Conservation (phyloP, 345 rosid genomes). For the Heritiera fomes region DNA sequence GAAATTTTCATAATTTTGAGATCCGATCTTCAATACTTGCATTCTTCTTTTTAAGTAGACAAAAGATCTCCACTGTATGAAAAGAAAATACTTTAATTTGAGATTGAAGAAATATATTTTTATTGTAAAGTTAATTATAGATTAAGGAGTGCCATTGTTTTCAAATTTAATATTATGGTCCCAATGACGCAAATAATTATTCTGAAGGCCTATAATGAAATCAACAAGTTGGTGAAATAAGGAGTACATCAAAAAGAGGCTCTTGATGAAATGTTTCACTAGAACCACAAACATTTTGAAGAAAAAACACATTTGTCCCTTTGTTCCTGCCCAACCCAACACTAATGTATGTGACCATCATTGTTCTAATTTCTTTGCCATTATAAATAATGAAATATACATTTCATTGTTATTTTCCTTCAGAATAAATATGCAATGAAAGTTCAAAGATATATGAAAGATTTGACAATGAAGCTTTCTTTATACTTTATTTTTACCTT, state of each 20-base stretch:
- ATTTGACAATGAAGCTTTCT: neutral
- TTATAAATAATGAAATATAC: neutral
- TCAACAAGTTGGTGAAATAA: neutral
- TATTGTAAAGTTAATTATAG: no score
- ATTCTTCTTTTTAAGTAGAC: no score
- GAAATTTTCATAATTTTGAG: no score
- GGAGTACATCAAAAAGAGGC: neutral
- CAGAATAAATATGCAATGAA: neutral
- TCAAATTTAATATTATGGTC: constrained; percentile 7
- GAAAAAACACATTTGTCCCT: neutral
- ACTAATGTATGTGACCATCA: neutral
- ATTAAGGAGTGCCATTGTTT: neutral
- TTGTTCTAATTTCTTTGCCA: constrained; percentile 1
- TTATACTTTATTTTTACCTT: no score
- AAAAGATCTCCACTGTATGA: neutral
- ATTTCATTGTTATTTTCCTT: neutral
- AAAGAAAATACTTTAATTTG: neutral
- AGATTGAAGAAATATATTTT: neutral
- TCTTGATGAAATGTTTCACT: neutral
- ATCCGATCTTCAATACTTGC: no score
- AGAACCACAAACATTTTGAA: neutral
- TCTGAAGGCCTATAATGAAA: neutral
- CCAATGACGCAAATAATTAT: neutral
- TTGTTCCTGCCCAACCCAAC: constrained; percentile 20
- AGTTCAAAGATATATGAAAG: neutral